phyloP scores from a whole-genome alignment of 148 eudicot species.

The Selenicereus undatus region DNA sequence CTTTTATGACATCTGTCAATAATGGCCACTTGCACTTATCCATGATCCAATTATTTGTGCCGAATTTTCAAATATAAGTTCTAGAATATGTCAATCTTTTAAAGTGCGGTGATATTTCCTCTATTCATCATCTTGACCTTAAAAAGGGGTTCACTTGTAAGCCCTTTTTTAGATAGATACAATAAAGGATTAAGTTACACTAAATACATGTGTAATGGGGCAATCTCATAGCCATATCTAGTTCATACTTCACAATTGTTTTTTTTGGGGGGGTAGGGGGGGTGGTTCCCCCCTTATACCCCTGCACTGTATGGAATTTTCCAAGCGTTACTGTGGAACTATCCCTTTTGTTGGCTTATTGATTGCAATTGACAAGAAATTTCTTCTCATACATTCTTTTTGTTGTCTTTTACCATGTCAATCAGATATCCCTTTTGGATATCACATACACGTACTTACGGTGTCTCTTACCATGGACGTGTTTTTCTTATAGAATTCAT shows the following conservation, averaged over 20 bases:
- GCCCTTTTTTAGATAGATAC: too few species aligned
- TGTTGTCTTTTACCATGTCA: background rate
- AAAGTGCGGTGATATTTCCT: background rate
- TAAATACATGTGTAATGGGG: too few species aligned
- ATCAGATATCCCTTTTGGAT: background rate
- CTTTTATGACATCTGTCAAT: background rate
- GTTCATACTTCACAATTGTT: too few species aligned
- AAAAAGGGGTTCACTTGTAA: too few species aligned
- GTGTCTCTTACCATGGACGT: background rate
- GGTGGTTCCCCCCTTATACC: background rate
- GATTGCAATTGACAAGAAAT: background rate
- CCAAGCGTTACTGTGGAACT: background rate
- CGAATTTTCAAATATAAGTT: background rate
- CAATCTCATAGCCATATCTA: too few species aligned
- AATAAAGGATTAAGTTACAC: too few species aligned
- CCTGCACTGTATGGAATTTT: background rate
- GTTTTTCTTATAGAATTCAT: slow-evolving; percentile 10
- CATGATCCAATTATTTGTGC: background rate
- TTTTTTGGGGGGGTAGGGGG: too few species aligned
- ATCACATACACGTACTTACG: background rate
- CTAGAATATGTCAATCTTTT: background rate
- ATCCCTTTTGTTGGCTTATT: background rate
- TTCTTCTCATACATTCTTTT: background rate
- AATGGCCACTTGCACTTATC: background rate
- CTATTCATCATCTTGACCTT: background rate